Conservation (phyloP, 352 stramenopile genomes). For the Phytophthora macrochlamydospora region DNA sequence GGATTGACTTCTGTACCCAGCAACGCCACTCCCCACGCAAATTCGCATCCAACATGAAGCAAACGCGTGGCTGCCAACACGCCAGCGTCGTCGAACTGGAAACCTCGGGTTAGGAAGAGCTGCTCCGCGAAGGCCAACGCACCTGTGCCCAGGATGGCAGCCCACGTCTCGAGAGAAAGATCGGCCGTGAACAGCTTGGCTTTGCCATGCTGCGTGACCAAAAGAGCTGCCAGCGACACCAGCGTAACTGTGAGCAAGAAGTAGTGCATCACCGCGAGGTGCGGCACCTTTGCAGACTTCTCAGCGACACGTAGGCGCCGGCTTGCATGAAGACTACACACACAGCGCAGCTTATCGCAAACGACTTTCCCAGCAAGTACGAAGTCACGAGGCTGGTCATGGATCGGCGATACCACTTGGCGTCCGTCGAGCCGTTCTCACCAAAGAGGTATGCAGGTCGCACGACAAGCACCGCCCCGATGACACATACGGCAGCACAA, state of each 20-base stretch:
- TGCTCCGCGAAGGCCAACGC: constrained; percentile 51
- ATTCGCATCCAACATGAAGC: constrained; percentile 60
- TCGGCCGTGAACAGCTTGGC: constrained; percentile 18
- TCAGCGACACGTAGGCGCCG: constrained; percentile 48
- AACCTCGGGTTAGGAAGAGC: constrained; percentile 63
- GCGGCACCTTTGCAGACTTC: constrained; percentile 49
- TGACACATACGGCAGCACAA: constrained; percentile 48
- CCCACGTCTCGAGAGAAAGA: constrained; percentile 26
- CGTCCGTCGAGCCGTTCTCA: constrained; percentile 30
- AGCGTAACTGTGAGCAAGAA: constrained; percentile 51
- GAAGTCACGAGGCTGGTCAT: constrained; percentile 34
- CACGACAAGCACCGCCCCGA: constrained; percentile 49
- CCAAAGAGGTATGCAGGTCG: constrained; percentile 57
- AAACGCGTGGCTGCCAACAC: constrained; percentile 55
- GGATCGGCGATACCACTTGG: constrained; percentile 26
- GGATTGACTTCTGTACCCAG: constrained; percentile 42
- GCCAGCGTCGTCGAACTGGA: constrained; percentile 65
- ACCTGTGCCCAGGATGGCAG: constrained; percentile 42
- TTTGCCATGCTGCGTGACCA: constrained; percentile 35
- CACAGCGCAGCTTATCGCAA: constrained; percentile 37
- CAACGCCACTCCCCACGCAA: constrained; percentile 51
- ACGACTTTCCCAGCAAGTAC: constrained; percentile 30
- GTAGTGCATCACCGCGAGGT: constrained; percentile 72
- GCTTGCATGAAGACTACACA: constrained; percentile 40
- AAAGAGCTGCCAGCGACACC: constrained; percentile 37